Conservation (phyloP, 2,329 filamentous ascomycete genomes). For the Akanthomyces muscarius region DNA sequence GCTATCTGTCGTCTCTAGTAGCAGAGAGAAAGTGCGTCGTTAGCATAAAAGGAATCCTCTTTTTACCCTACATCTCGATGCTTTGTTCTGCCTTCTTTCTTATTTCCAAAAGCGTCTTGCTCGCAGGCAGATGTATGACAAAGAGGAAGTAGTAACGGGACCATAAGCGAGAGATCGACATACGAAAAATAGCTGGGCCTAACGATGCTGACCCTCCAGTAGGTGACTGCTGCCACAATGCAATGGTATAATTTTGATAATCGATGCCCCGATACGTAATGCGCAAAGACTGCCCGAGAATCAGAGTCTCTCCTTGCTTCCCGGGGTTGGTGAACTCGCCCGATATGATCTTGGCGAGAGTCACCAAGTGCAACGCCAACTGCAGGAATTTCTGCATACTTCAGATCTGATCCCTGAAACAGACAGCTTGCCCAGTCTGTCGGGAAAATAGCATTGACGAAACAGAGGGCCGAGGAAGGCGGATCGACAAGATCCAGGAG, state of each 20-base stretch:
- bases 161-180: not conserved
- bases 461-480: no score
- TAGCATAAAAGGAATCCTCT: no score
- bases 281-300: not conserved
- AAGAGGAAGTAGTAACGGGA: not conserved
- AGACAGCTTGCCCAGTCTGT: no score
- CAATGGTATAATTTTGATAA: not conserved
- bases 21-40: not conserved
- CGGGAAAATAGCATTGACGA: no score
- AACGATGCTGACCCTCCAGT: not conserved
- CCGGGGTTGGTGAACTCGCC: not conserved
- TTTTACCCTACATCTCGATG: no score
- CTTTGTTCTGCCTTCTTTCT: no score
- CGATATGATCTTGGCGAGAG: not conserved
- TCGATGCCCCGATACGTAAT: not conserved
- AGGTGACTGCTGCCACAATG: not conserved
- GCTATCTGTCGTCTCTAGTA: conserved; percentile 17
- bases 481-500: no score
- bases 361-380: not conserved
- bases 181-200: not conserved
- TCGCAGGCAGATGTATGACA: not conserved
- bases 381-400: not conserved
- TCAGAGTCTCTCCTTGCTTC: not conserved
- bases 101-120: not conserved
- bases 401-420: no score